Conservation (phyloP, 106 monocot species). For the Gastrodia elata region DNA sequence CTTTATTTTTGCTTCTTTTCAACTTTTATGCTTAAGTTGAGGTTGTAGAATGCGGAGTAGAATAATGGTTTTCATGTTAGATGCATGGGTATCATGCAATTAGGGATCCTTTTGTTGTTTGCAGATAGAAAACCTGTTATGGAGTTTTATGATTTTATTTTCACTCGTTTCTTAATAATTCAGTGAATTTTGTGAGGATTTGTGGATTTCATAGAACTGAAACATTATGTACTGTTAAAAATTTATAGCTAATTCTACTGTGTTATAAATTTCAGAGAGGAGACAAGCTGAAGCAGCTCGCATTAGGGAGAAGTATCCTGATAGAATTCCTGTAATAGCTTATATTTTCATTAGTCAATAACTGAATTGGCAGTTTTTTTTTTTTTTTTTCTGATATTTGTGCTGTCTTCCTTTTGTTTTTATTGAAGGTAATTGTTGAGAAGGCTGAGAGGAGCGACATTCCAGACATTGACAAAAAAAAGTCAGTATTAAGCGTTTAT, state of each 20-base stretch:
- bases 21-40: too few species aligned
- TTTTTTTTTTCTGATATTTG: background rate
- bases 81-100: background rate
- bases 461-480: slow-evolving; percentile 27
- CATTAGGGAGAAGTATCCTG: slow-evolving; percentile 20
- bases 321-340: slow-evolving; percentile 18
- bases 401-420: background rate
- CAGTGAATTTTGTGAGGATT: too few species aligned
- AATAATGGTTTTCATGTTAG: background rate
- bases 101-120: background rate
- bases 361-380: background rate
- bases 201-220: background rate
- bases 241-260: background rate
- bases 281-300: slow-evolving; percentile 18
- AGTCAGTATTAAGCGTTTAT: slow-evolving; percentile 5
- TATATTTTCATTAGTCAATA: background rate
- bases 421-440: slow-evolving; percentile 22
- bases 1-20: too few species aligned
- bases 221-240: background rate
- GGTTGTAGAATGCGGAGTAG: too few species aligned
- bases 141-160: too few species aligned
- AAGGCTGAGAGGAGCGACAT: slow-evolving; percentile 24
- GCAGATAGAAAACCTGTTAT: too few species aligned
- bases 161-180: too few species aligned
- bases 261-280: slow-evolving; percentile 10